Evolutionary conservation across 2,329 filamentous ascomycete genomes (phyloP), one percentile per base, ranked within the genome.

Genomic region (Ophiostoma pallidulum): DNA sequence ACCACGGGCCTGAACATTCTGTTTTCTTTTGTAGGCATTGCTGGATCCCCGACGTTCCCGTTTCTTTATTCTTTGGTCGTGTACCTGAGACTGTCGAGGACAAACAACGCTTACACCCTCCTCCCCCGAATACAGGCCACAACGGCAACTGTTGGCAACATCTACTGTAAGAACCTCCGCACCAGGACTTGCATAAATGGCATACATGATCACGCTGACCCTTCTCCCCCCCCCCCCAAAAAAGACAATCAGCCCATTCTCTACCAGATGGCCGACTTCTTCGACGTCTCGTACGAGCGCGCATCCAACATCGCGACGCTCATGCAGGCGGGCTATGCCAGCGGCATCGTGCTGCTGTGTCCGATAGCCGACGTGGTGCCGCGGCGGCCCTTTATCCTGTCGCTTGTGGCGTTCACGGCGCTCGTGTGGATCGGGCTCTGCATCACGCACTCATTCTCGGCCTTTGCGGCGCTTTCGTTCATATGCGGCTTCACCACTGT

Each of bases 271-370:
- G 85, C 86, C 0, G 62, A 70, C 9, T 81, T 84, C 14, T 91
- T 92, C 58, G 58, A 73, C 45, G 81, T 91, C 41, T 73, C 72
- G 8, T 83, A 87, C 57, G 84, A 87, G 57, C 70, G 74, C 46
- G 78, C 85, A 0, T 75, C 75, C 1, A 65, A 70, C 35, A 79
- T 91, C 20, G 84, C 86, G 1, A 91, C 86, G 0, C 66, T 89
- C 37, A 80, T 85, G 63, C 87, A 92, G 61, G 82, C 84, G 2
- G 86, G 86, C 2, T 92, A 92, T 63, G 86, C 85, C 1, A 71
- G 70, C 0, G 86, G 86, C 0, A 60, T 92, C 18, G 64, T 91
- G 14, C 79, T 91, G 52, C 66, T 92, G 9, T 86, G 86, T 58
- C 86, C 87, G 0, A 62, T 90, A 1, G 86, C 85, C 0, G 87